phyloP scores from a whole-genome alignment of 1,139 yeast species.

The Nakaseomyces bracarensis region DNA sequence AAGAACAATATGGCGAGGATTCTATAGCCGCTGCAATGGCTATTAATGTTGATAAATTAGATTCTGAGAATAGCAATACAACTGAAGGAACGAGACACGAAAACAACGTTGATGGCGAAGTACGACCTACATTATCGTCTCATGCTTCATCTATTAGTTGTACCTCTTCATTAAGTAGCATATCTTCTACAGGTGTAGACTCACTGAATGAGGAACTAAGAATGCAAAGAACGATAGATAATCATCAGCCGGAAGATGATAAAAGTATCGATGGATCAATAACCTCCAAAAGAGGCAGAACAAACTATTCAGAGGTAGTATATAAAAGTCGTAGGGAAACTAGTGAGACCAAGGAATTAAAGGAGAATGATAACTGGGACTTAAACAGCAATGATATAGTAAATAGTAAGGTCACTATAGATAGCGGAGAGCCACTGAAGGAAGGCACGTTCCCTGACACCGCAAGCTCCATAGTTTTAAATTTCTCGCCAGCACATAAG shows the following conservation, averaged over 20 bases:
- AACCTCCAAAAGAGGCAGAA: neutral
- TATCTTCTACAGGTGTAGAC: constrained; percentile 1
- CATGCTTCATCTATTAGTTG: constrained; percentile 1
- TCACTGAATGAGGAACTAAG: constrained; percentile 5
- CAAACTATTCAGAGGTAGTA: neutral
- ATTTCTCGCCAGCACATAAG: constrained; percentile 15
- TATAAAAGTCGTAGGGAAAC: neutral
- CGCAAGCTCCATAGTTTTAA: constrained; percentile 20
- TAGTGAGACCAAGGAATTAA: neutral
- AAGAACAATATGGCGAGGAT: neutral
- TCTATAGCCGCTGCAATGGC: neutral
- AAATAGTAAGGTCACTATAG: no score
- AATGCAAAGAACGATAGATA: neutral
- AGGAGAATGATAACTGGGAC: constrained; percentile 8
- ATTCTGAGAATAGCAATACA: constrained; percentile 1
- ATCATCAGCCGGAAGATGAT: neutral
- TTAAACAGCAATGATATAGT: neutral
- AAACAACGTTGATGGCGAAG: neutral
- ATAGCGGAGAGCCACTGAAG: no score
- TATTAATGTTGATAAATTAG: constrained; percentile 1
- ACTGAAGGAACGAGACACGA: constrained; percentile 1
- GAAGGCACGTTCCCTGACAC: constrained; percentile 14
- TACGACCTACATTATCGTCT: neutral
- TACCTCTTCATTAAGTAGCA: constrained; percentile 1
- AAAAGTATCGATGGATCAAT: neutral